Conservation (phyloP, 1,284 basidiomycete species). For the Austropuccinia psidii region DNA sequence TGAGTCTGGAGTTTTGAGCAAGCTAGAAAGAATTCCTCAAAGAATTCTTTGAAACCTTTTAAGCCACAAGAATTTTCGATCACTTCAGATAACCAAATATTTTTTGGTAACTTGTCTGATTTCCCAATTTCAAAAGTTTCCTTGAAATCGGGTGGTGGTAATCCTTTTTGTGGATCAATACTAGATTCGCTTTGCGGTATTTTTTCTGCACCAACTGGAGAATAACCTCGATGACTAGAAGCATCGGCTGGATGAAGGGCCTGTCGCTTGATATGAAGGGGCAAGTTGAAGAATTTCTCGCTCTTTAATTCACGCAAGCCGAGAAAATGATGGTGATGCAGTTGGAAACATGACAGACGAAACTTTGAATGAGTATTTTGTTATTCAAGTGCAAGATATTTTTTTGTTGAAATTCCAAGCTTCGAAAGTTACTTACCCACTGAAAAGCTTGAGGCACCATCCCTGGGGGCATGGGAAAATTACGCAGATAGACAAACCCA, state of each 20-base stretch:
- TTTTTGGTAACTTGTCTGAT: slow-evolving; percentile 39
- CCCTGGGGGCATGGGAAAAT: slow-evolving; percentile 50
- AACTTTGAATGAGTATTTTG: not conserved
- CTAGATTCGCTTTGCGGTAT: slow-evolving; percentile 50
- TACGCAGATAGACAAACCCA: slow-evolving; percentile 52
- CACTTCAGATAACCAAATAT: slow-evolving; percentile 58
- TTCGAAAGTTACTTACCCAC: slow-evolving; percentile 53
- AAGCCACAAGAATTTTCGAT: slow-evolving; percentile 46
- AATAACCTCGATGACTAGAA: slow-evolving; percentile 54
- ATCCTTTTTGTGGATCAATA: slow-evolving; percentile 48
- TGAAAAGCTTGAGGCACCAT: slow-evolving; percentile 55
- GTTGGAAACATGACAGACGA: not conserved
- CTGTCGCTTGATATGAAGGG: slow-evolving; percentile 54
- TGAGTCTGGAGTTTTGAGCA: slow-evolving; percentile 52
- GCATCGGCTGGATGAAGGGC: slow-evolving; percentile 57
- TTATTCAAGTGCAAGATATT: not conserved
- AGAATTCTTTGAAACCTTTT: slow-evolving; percentile 55
- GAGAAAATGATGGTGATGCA: not conserved
- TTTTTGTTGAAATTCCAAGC: not conserved
- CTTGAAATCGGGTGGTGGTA: slow-evolving; percentile 53
- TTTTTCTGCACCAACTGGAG: slow-evolving; percentile 46
- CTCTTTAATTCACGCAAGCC: slow-evolving; percentile 48
- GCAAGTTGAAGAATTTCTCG: slow-evolving; percentile 54
- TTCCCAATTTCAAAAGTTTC: slow-evolving; percentile 56
- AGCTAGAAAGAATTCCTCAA: slow-evolving; percentile 53